Percentiles rank a stretch among this genome's conserved stretches.
phyloP scores from a whole-genome alignment of 75 land plant species.

The Picea glauca region DNA sequence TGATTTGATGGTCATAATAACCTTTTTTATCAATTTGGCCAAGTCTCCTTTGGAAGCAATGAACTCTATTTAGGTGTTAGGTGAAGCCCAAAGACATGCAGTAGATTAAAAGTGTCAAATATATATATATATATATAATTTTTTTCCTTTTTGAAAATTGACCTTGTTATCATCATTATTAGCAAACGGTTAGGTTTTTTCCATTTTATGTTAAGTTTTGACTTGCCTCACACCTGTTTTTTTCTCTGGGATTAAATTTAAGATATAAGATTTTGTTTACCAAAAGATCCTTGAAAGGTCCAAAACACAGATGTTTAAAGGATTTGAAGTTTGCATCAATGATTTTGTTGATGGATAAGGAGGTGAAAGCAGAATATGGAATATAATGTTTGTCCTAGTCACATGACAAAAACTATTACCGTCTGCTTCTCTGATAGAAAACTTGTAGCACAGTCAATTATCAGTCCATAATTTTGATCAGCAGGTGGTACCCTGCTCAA shows the following conservation, averaged over 20 bases:
- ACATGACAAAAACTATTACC: too few species aligned
- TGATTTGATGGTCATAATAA: not conserved
- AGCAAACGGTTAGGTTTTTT: not conserved
- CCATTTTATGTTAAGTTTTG: not conserved
- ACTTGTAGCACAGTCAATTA: too few species aligned
- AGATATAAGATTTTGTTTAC: not conserved
- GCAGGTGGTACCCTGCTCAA: too few species aligned
- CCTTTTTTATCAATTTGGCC: too few species aligned
- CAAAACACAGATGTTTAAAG: not conserved
- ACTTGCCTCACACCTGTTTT: not conserved
- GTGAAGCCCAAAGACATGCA: not conserved
- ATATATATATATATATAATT: not conserved
- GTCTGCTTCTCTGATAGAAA: too few species aligned
- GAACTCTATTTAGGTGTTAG: not conserved
- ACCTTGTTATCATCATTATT: not conserved
- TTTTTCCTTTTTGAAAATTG: not conserved
- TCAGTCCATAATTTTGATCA: too few species aligned
- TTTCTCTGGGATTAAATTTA: not conserved
- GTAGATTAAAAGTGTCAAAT: not conserved
- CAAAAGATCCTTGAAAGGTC: not conserved
- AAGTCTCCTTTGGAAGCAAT: not conserved
- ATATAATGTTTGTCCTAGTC: not conserved
- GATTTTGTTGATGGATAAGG: not conserved
- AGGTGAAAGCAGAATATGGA: not conserved
- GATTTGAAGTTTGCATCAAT: not conserved